Percentiles rank a stretch among this genome's conserved stretches.
phyloP scores from a whole-genome alignment of 371 early-diverging fungal genomes.

The Mortierella sp. region DNA sequence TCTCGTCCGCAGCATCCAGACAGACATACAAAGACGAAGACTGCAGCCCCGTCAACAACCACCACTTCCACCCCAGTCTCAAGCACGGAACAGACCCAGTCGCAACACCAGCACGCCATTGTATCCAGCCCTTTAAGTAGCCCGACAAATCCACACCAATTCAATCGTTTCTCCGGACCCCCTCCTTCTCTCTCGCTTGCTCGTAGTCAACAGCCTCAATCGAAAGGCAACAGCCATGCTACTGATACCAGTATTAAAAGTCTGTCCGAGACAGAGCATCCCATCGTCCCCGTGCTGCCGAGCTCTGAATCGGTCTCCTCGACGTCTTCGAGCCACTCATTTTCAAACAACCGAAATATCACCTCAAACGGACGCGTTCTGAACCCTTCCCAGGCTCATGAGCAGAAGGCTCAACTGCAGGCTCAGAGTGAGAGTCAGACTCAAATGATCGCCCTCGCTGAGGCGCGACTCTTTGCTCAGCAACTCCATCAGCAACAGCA shows the following conservation, averaged over 20 bases:
- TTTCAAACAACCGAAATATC: slow-evolving; percentile 20
- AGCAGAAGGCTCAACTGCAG: not conserved
- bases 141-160: slow-evolving; percentile 24
- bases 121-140: slow-evolving; percentile 44
- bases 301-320: slow-evolving; percentile 9
- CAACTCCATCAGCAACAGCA: slow-evolving; percentile 33
- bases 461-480: slow-evolving; percentile 39
- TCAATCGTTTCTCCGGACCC: slow-evolving; percentile 26
- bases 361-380: slow-evolving; percentile 10
- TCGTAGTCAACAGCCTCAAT: slow-evolving; percentile 5
- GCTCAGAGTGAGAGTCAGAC: slow-evolving; percentile 8
- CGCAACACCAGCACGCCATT: slow-evolving; percentile 15
- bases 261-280: not conserved
- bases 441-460: slow-evolving; percentile 28
- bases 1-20: slow-evolving; percentile 40
- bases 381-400: not conserved
- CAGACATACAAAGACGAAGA: slow-evolving; percentile 28
- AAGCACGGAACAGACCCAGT: slow-evolving; percentile 15
- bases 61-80: not conserved
- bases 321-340: not conserved
- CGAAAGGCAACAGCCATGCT: slow-evolving; percentile 17
- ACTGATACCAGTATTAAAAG: slow-evolving; percentile 18
- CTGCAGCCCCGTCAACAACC: slow-evolving; percentile 8
- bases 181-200: slow-evolving; percentile 6
- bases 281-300: not conserved